phyloP scores from a whole-genome alignment of 495 filamentous ascomycete species.

The Xylaria sp. region DNA sequence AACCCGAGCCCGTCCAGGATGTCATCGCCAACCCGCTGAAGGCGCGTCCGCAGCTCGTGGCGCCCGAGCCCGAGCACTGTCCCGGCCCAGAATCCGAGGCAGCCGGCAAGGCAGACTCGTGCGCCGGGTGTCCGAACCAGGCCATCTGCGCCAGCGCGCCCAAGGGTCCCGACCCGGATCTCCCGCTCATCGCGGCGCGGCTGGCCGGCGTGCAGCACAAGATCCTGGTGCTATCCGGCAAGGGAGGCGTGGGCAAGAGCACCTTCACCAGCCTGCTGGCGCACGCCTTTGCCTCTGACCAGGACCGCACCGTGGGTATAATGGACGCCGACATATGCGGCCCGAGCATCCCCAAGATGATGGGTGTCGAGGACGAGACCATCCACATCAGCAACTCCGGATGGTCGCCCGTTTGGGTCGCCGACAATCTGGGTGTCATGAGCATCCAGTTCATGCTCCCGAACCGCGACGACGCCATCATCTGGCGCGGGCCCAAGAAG shows the following conservation, averaged over 20 bases:
- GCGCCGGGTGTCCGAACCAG: slow-evolving; percentile 95
- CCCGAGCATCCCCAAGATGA: slow-evolving; percentile 95
- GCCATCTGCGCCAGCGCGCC: slow-evolving; percentile 91
- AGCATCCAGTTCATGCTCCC: slow-evolving; percentile 98
- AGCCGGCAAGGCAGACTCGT: slow-evolving; percentile 87
- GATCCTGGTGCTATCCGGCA: slow-evolving; percentile 88
- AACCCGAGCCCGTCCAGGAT: slow-evolving; percentile 66
- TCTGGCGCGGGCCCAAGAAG: slow-evolving; percentile 98
- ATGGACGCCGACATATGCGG: slow-evolving; percentile 99
- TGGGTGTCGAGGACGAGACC: slow-evolving; percentile 91
- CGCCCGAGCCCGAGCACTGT: slow-evolving; percentile 96
- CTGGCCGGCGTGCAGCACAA: slow-evolving; percentile 86
- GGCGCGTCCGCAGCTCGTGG: slow-evolving; percentile 78
- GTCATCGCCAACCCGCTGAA: slow-evolving; percentile 73
- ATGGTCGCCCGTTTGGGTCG: slow-evolving; percentile 93
- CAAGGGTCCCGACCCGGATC: slow-evolving; percentile 95
- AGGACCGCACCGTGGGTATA: slow-evolving; percentile 78
- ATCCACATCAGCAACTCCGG: slow-evolving; percentile 83
- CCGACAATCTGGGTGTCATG: slow-evolving; percentile 92
- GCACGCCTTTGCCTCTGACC: slow-evolving; percentile 82
- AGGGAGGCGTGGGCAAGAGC: slow-evolving; percentile 95
- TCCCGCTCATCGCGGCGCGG: slow-evolving; percentile 83
- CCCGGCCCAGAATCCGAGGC: slow-evolving; percentile 88
- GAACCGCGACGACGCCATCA: slow-evolving; percentile 88
- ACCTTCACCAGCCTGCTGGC: slow-evolving; percentile 89